Evolutionary conservation across 495 filamentous ascomycete genomes (phyloP).

Genomic region (Clavariopsis aquatica): DNA sequence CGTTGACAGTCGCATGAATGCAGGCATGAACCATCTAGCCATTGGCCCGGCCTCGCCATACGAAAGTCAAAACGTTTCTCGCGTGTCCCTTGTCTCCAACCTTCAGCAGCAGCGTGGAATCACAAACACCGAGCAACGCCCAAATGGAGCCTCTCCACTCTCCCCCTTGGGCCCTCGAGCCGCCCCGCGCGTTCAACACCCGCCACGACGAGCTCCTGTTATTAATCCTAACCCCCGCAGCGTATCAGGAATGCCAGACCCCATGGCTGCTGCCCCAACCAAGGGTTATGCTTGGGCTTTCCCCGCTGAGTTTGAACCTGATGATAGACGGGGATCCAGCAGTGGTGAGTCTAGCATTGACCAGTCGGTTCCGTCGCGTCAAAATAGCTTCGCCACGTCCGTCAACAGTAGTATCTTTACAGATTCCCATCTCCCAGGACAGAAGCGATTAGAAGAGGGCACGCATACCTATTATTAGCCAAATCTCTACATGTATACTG

Average conservation of each 20-base stretch:
- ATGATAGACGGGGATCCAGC: conserved; percentile 42
- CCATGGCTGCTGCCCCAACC: conserved; percentile 47
- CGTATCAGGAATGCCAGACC: conserved; percentile 47
- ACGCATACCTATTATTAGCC: conserved; percentile 12
- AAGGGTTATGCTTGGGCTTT: conserved; percentile 51
- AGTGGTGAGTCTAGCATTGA: conserved; percentile 45
- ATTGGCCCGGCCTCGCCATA: conserved; percentile 47
- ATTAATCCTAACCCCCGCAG: conserved; percentile 44
- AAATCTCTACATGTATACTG: background rate
- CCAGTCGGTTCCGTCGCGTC: conserved; percentile 40
- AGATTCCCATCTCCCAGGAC: conserved; percentile 45
- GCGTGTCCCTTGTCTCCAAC: conserved; percentile 46
- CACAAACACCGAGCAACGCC: conserved; percentile 35
- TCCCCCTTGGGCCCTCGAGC: conserved; percentile 42
- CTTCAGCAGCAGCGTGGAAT: conserved; percentile 45
- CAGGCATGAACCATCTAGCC: conserved; percentile 42
- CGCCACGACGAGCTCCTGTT: conserved; percentile 44
- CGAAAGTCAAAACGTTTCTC: conserved; percentile 48
- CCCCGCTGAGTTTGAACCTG: conserved; percentile 42
- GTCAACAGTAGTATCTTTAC: conserved; percentile 48
- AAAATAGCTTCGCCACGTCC: conserved; percentile 46
- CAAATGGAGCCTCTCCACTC: conserved; percentile 43
- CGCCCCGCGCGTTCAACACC: conserved; percentile 24
- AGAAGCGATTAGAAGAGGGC: conserved; percentile 47
- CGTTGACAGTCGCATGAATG: conserved; percentile 49